phyloP scores from a whole-genome alignment of 2,329 filamentous ascomycete genomes.

The Penicillium sp. region DNA sequence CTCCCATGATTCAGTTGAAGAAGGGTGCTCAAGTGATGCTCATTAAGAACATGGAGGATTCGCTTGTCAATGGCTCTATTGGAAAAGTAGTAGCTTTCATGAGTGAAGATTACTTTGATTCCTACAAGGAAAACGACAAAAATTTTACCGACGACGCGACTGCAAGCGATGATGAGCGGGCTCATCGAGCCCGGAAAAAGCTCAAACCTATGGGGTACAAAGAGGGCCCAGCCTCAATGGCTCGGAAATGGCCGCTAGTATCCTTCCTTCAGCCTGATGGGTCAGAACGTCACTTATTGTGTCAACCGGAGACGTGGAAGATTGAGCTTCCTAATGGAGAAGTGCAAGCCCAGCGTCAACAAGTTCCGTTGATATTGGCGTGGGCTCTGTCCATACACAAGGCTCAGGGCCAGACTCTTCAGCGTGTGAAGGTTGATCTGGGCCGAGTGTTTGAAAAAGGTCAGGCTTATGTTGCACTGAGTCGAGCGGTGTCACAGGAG shows the following conservation, averaged over 20 bases:
- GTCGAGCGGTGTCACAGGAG: constrained; percentile 82
- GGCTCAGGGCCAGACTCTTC: constrained; percentile 90
- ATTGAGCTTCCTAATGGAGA: constrained; percentile 95
- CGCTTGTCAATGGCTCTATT: constrained; percentile 88
- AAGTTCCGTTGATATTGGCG: constrained; percentile 85
- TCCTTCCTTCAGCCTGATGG: constrained; percentile 80
- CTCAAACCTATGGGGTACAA: constrained; percentile 55
- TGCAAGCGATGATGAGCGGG: constrained; percentile 45
- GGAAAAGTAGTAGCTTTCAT: constrained; percentile 83
- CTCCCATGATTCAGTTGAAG: constrained; percentile 75
- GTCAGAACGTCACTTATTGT: constrained; percentile 71
- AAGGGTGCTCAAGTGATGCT: constrained; percentile 96
- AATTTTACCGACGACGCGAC: constrained; percentile 53
- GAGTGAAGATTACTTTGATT: constrained; percentile 62
- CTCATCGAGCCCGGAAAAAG: constrained; percentile 53
- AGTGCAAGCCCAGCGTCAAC: constrained; percentile 80
- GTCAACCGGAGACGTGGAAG: constrained; percentile 89
- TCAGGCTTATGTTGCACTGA: constrained; percentile 94
- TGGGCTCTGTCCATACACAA: constrained; percentile 99
- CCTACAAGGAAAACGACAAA: constrained; percentile 59
- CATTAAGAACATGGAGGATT: constrained; percentile 98
- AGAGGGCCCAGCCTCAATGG: constrained; percentile 49
- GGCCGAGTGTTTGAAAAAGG: constrained; percentile 94
- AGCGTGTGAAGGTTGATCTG: constrained; percentile 91
- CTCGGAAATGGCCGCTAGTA: constrained; percentile 74